Evolutionary conservation across 352 stramenopile species (phyloP).

Genomic region (Globisporangium paroecandrum): DNA sequence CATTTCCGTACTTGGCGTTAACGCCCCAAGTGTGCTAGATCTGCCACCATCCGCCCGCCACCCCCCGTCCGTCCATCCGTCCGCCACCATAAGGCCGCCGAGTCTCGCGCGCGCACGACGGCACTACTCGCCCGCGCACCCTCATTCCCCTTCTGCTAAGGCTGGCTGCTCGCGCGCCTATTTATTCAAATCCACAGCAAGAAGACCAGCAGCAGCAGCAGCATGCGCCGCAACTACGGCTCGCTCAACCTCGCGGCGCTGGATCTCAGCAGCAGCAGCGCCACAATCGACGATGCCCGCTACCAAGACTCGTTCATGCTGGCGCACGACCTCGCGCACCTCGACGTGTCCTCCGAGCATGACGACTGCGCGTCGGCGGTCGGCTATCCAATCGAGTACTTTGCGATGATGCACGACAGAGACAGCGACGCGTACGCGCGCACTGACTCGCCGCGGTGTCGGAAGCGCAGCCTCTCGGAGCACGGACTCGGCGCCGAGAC

Average conservation of each 20-base stretch:
- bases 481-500: conserved; percentile 22
- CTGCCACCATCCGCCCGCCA: not conserved
- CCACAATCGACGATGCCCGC: conserved; percentile 20
- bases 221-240: conserved; percentile 55
- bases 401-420: not conserved
- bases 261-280: conserved; percentile 25
- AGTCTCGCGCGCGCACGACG: conserved; percentile 2
- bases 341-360: conserved; percentile 17
- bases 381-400: conserved; percentile 22
- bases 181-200: conserved; percentile 1
- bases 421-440: conserved; percentile 22
- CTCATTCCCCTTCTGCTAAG: not conserved
- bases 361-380: conserved; percentile 33
- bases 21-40: conserved; percentile 1
- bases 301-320: conserved; percentile 28
- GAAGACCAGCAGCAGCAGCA: conserved; percentile 7
- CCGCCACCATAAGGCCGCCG: conserved; percentile 8
- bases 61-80: not conserved
- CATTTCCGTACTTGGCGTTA: conserved; percentile 11
- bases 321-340: conserved; percentile 23
- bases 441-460: conserved; percentile 25
- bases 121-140: not conserved
- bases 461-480: conserved; percentile 21
- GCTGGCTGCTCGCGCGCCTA: not conserved
- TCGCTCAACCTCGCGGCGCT: conserved; percentile 51